Base-by-base conservation (phyloP, 2,329 filamentous ascomycete species). In the Diaporthe vaccinii region DNA sequence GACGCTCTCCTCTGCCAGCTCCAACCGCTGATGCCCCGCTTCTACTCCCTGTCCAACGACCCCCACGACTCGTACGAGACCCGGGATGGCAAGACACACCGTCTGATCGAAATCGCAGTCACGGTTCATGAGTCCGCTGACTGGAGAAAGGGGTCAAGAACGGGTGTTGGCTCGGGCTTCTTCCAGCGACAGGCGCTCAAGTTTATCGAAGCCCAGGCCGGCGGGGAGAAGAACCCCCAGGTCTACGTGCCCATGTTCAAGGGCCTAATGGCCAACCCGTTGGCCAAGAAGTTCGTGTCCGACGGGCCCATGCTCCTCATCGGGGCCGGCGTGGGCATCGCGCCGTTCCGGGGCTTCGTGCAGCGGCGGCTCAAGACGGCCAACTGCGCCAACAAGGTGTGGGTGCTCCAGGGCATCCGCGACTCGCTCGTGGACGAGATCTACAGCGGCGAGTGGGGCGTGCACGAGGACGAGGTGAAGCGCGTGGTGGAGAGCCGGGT, bases 261-360 rank as follows among this genome's bases (percentile, higher is more conserved):
- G 81, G 97, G 97, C 0, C 88, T 99, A 58, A 99, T 99, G 97
- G 93, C 95, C 77, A 99, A 99, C 83, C 97, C 97, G 0, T 90
- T 99, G 1, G 97, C 96, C 15, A 93, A 93, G 82, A 92, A 98
- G 82, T 99, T 98, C 82, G 93, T 95, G 71, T 93, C 94, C 3
- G 96, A 99, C 82, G 97, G 97, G 0, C 97, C 97, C 0, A 99
- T 99, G 97, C 92, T 99, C 51, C 90, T 99, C 65, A 98, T 99
- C 79, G 97, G 97, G 44, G 97, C 97, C 6, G 97, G 97, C 73
- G 97, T 99, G 31, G 97, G 97, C 78, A 96, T 99, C 84, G 97
- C 97, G 15, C 97, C 97, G 0, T 99, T 99, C 92, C 93, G 97
- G 67, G 97, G 97, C 75, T 99, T 99, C 83, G 97, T 99, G 59